phyloP scores from a whole-genome alignment of 805 yeast genomes.

The Lipomyces spencermartinsiae region DNA sequence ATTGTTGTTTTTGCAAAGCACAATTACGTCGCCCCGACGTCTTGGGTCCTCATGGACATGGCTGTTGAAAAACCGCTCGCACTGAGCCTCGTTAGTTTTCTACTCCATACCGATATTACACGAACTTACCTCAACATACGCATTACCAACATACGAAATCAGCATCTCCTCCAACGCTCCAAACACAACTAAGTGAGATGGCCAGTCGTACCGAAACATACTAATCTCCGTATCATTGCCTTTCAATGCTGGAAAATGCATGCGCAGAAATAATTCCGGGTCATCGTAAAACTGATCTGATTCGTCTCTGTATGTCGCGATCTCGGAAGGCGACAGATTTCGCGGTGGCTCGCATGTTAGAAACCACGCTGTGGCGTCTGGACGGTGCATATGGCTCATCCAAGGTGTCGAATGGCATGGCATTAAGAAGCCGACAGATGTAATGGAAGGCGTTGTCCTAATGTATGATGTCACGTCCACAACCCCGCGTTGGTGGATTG shows the following conservation, averaged over 20 bases:
- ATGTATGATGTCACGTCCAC: constrained; percentile 67
- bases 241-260: constrained; percentile 54
- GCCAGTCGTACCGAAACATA: constrained; percentile 61
- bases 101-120: not conserved
- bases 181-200: constrained; percentile 74
- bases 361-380: constrained; percentile 66
- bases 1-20: constrained; percentile 47
- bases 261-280: constrained; percentile 62
- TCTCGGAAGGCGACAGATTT: constrained; percentile 45
- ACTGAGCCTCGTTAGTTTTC: constrained; percentile 41
- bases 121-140: constrained; percentile 26
- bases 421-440: constrained; percentile 75
- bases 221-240: constrained; percentile 40
- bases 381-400: constrained; percentile 79
- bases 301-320: constrained; percentile 73
- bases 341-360: constrained; percentile 93
- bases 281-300: constrained; percentile 82
- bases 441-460: constrained; percentile 50
- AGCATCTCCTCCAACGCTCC: constrained; percentile 62
- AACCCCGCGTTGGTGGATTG: constrained; percentile 86
- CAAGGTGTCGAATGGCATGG: constrained; percentile 99
- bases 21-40: constrained; percentile 76
- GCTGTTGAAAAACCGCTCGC: constrained; percentile 73
- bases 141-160: constrained; percentile 49
- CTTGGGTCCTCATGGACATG: constrained; percentile 86